Evolutionary conservation across 495 filamentous ascomycete genomes (phyloP).

Genomic region (Rostrohypoxylon terebratum): DNA sequence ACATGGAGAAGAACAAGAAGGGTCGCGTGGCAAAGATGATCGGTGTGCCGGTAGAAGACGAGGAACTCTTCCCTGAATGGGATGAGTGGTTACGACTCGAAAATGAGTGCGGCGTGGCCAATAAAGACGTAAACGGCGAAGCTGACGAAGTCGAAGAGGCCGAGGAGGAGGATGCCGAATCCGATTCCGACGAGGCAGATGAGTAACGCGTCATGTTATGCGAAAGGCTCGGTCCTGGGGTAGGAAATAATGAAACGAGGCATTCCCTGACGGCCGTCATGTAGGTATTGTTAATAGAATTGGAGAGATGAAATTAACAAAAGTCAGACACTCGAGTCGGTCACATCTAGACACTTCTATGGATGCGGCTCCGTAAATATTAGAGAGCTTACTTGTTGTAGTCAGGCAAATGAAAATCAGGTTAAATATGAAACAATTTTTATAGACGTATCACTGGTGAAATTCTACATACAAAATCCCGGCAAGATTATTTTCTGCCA

Average conservation of each 20-base stretch:
- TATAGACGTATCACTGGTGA: too few relatives aligned
- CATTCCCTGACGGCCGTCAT: constrained; percentile 13
- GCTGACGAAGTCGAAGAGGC: constrained; percentile 51
- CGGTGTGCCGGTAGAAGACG: constrained; percentile 86
- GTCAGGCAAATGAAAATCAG: constrained; percentile 25
- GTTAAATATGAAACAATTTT: not conserved
- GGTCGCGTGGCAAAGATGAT: constrained; percentile 83
- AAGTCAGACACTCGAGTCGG: constrained; percentile 18
- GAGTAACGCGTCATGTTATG: constrained; percentile 22
- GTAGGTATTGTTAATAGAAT: constrained; percentile 31
- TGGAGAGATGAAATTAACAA: constrained; percentile 29
- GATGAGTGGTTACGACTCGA: constrained; percentile 88
- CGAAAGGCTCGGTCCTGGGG: not conserved
- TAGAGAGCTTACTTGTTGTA: not conserved
- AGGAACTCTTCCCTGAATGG: constrained; percentile 96
- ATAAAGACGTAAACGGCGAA: constrained; percentile 62
- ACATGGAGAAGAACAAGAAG: constrained; percentile 83
- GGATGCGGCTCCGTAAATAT: not conserved
- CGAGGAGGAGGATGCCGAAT: constrained; percentile 31
- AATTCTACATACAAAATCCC: too few relatives aligned
- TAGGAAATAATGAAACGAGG: constrained; percentile 18
- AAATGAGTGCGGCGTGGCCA: constrained; percentile 67
- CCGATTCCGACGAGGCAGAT: constrained; percentile 28
- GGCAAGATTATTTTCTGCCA: too few relatives aligned
- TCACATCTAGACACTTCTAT: constrained; percentile 26